A percentile compares a stretch with the other conserved stretches of the same genome.
Conservation (phyloP, 208 protist genomes). For the Porcisia hertigi region DNA sequence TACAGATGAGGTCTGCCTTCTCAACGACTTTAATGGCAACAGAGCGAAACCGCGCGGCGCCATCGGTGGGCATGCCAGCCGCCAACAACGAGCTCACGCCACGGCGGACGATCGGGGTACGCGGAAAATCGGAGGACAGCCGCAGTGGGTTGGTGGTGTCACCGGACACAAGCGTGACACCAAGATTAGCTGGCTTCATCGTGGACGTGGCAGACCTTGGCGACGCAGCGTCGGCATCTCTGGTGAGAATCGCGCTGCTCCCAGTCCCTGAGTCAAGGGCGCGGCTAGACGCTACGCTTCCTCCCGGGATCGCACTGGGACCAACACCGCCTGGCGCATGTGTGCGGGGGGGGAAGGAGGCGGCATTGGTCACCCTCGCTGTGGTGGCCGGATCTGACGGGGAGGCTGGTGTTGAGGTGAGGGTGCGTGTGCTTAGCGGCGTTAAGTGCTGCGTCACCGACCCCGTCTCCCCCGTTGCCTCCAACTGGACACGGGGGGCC, state of each 20-base stretch:
- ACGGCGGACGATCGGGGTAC: slow-evolving; percentile 10
- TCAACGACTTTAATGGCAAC: slow-evolving; percentile 80
- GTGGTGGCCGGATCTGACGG: neutral
- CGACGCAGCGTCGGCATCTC: neutral
- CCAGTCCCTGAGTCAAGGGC: neutral
- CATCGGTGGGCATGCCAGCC: slow-evolving; percentile 14
- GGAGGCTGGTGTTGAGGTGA: neutral
- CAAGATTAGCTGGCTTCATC: slow-evolving; percentile 6
- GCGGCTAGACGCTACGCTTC: neutral
- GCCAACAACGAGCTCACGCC: slow-evolving; percentile 16
- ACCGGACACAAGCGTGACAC: neutral
- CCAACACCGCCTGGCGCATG: neutral
- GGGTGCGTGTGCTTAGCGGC: neutral
- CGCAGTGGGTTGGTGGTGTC: slow-evolving; percentile 11
- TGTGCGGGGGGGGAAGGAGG: neutral
- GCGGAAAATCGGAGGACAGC: slow-evolving; percentile 6
- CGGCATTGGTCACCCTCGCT: neutral
- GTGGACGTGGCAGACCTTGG: neutral
- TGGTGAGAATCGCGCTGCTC: neutral
- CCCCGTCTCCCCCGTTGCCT: neutral
- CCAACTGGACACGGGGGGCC: neutral
- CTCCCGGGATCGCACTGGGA: neutral
- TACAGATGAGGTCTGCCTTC: slow-evolving; percentile 55
- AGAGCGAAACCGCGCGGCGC: slow-evolving; percentile 34
- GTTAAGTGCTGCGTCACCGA: neutral